Evolutionary conservation across 768 basidiomycete species (phyloP).

Genomic region (Xanthoconium stramineum): DNA sequence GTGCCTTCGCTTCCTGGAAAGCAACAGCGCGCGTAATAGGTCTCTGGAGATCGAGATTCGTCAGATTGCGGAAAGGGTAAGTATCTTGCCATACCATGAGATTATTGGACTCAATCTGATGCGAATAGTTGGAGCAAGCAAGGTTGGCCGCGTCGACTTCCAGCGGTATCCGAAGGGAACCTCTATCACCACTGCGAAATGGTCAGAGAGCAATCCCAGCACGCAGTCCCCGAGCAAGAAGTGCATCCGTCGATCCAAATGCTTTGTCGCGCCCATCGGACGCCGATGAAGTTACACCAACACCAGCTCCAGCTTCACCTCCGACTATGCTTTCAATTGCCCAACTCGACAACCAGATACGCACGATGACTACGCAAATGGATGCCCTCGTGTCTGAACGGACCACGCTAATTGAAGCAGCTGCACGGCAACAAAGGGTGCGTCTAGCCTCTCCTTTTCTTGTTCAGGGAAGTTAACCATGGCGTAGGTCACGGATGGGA

Average conservation of each 20-base stretch:
- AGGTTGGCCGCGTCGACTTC: conserved; percentile 5
- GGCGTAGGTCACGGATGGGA: conserved; percentile 15
- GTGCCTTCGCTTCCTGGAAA: conserved; percentile 39
- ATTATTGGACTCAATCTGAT: not conserved
- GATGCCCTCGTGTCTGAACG: conserved; percentile 40
- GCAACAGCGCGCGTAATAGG: conserved; percentile 39
- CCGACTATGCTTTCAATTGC: conserved; percentile 18
- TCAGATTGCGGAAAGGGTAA: conserved; percentile 35
- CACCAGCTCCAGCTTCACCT: conserved; percentile 1
- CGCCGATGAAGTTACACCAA: not conserved
- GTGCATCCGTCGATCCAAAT: conserved; percentile 21
- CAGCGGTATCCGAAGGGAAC: not conserved
- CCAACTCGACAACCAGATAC: conserved; percentile 38
- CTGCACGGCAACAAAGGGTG: conserved; percentile 24
- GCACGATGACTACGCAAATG: conserved; percentile 31
- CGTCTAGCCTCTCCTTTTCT: not conserved
- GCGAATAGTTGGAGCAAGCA: conserved; percentile 22
- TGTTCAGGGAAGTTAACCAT: not conserved
- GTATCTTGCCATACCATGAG: conserved; percentile 1
- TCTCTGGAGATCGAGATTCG: conserved; percentile 45
- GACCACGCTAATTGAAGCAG: conserved; percentile 24
- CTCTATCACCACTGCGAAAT: not conserved
- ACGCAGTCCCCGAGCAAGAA: conserved; percentile 16
- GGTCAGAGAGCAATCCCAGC: not conserved
- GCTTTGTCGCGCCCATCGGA: conserved; percentile 6